These are phyloP conservation scores for Cryptococcus jaspeensis DNA, from an alignment of 1,284 basidiomycete species.

Conservation along the genomic window DNA sequence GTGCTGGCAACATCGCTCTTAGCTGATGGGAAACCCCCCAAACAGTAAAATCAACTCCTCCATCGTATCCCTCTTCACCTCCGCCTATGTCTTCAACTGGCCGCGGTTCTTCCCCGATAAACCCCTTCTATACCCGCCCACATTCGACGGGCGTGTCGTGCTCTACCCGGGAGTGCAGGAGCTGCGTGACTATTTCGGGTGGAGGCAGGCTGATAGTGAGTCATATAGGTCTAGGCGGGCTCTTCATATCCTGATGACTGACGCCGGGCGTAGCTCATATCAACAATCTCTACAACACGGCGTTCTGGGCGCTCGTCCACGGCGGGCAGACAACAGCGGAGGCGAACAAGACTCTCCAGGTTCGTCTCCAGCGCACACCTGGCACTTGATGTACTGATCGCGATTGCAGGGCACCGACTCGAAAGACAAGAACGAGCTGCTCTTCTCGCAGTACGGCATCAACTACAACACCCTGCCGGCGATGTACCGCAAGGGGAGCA, in stretches of 20 bases:
- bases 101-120: slow-evolving; percentile 66
- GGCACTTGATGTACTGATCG: background rate
- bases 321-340: slow-evolving; percentile 72
- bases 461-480: slow-evolving; percentile 81
- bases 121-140: slow-evolving; percentile 74
- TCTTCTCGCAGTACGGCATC: slow-evolving; percentile 75
- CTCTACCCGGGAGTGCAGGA: slow-evolving; percentile 73
- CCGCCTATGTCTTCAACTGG: slow-evolving; percentile 89
- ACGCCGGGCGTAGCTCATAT: slow-evolving; percentile 72
- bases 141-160: slow-evolving; percentile 88
- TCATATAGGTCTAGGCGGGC: slow-evolving; percentile 16
- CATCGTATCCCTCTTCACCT: slow-evolving; percentile 87
- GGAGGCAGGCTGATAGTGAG: slow-evolving; percentile 94
- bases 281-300: slow-evolving; percentile 96
- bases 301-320: slow-evolving; percentile 90
- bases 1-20: background rate
- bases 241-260: slow-evolving; percentile 5
- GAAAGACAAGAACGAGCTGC: slow-evolving; percentile 84
- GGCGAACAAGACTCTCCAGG: slow-evolving; percentile 75
- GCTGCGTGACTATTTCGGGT: slow-evolving; percentile 88
- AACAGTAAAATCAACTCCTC: slow-evolving; percentile 81
- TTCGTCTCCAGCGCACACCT: slow-evolving; percentile 39
- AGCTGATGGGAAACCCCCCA: background rate
- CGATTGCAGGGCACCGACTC: slow-evolving; percentile 73
- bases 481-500: slow-evolving; percentile 81